A percentile compares a stretch with the other conserved stretches of the same genome.
Evolutionary conservation across 495 filamentous ascomycete species (phyloP).

Genomic region (Hyaloscypha variabilis): DNA sequence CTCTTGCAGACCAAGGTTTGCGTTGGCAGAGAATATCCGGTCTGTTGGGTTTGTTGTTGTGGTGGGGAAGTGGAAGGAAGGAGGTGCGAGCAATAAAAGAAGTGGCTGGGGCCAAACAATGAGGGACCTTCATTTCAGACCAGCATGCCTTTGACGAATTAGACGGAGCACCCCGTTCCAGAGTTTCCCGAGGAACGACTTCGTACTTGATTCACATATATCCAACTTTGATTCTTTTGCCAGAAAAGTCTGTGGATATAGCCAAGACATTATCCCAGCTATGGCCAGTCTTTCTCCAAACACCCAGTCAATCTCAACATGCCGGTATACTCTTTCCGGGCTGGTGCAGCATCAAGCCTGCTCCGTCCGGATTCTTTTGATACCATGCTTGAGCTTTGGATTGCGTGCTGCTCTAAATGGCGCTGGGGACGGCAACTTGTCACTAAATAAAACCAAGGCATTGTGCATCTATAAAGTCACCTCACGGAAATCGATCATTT

Average conservation of each 20-base stretch:
- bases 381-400: not conserved
- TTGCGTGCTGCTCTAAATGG: not conserved
- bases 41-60: not conserved
- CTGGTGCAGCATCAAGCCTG: not conserved
- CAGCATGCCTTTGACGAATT: not conserved
- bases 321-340: not conserved
- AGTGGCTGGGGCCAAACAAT: constrained; percentile 1
- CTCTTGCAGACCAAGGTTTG: not conserved
- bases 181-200: not conserved
- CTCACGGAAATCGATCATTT: not conserved
- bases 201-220: not conserved
- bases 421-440: not conserved
- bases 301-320: not conserved
- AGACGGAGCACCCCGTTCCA: not conserved
- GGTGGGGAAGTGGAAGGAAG: not conserved
- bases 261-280: not conserved
- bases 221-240: not conserved
- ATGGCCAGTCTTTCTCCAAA: not conserved
- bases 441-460: not conserved
- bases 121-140: not conserved
- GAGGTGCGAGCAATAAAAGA: constrained; percentile 2
- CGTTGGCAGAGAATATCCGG: not conserved
- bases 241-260: not conserved
- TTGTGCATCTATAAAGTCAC: not conserved
- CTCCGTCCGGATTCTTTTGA: not conserved